These are phyloP conservation scores for Cladosporium sp. DNA, from an alignment of 2,329 filamentous ascomycete genomes.

Conservation along the genomic window DNA sequence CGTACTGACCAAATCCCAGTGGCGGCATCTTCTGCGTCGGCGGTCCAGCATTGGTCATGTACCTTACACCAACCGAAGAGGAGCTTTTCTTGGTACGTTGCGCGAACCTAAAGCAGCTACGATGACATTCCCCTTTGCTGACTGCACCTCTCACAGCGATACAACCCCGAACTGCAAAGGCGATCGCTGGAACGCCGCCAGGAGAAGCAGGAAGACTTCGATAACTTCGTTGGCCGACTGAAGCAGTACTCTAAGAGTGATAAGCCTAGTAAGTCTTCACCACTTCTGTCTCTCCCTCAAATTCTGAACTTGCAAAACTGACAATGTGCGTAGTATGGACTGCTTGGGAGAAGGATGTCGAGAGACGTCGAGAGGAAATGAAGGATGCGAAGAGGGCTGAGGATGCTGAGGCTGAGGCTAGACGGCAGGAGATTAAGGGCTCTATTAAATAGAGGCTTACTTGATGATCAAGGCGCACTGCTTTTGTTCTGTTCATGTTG, in stretches of 20 bases:
- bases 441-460: constrained; percentile 21
- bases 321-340: constrained; percentile 29
- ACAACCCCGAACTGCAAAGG: constrained; percentile 92
- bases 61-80: constrained; percentile 77
- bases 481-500: too few relatives aligned
- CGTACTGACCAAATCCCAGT: constrained; percentile 41
- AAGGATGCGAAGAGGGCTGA: constrained; percentile 28
- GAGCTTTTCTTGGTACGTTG: constrained; percentile 67
- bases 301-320: not conserved
- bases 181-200: constrained; percentile 74
- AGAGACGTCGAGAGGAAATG: constrained; percentile 22
- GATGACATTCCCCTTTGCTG: constrained; percentile 4
- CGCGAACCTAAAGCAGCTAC: too few relatives aligned
- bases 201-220: constrained; percentile 76
- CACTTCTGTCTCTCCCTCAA: not conserved
- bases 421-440: constrained; percentile 30
- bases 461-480: too few relatives aligned
- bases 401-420: constrained; percentile 25
- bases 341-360: constrained; percentile 31
- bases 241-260: constrained; percentile 89
- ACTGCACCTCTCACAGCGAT: constrained; percentile 50
- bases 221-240: constrained; percentile 76
- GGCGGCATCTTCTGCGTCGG: constrained; percentile 69
- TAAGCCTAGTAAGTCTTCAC: constrained; percentile 69
- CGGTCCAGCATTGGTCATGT: constrained; percentile 78